Evolutionary conservation across 768 basidiomycete species (phyloP), one percentile per base, ranked within the genome.

Genomic region (Russula virescens): DNA sequence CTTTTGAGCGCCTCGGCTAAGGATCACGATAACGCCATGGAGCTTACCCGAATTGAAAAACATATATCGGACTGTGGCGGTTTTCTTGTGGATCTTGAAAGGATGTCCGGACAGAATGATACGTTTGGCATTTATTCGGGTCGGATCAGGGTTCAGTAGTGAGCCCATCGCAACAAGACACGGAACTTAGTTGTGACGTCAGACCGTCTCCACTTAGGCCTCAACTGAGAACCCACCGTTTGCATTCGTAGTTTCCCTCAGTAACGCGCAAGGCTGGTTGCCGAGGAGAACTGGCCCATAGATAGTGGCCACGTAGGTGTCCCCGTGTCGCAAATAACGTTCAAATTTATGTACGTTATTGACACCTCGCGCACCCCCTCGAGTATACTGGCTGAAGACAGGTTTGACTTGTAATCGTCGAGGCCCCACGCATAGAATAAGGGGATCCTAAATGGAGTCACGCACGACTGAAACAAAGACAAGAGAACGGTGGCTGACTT

Each of bases 281-380:
- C 96, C 96, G 66, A 97, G 97, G 4, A 83, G 79, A 43, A 95
- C 84, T 1, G 96, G 94, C 5, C 89, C 94, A 70, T 93, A 99
- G 1, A 85, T 82, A 7, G 94, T 96, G 3, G 90, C 94, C 23
- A 98, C 89, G 60, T 77, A 82, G 3, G 90, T 89, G 35, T 79
- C 76, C 6, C 94, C 91, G 69, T 91, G 92, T 46, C 89, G 84
- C 31, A 98, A 79, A 75, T 85, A 99, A 35, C 91, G 84, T 75
- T 97, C 93, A 58, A 89, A 95, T 71, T 98, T 99, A 80, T 98
- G 95, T 2, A 97, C 94, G 69, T 98, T 98, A 79, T 99, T 99
- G 47, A 85, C 80, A 13, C 94, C 94, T 72, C 88, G 91, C 18
- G 90, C 91, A 19, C 94, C 94, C 14, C 94, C 94, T 8, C 86